Conservation (phyloP, 2,329 filamentous ascomycete genomes). For the Colletotrichum godetiae region DNA sequence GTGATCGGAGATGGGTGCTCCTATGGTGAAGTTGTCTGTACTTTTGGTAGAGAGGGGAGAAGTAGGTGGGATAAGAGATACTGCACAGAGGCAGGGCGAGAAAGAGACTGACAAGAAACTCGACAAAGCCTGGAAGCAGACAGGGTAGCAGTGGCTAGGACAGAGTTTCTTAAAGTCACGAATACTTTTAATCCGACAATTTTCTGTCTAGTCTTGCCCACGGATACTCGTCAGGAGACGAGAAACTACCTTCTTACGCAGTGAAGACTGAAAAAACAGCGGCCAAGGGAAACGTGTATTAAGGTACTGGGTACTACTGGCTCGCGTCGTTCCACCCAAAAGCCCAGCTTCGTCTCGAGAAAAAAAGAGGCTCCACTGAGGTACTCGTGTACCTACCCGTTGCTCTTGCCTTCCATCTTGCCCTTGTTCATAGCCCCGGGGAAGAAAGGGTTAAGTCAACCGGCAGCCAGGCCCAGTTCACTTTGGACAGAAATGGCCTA, state of each 20-base stretch:
- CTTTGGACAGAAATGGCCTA: neutral
- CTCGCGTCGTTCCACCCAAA: neutral
- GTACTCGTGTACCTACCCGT: neutral
- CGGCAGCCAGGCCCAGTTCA: neutral
- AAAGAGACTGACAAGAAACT: neutral
- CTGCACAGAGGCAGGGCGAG: neutral
- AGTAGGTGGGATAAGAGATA: neutral
- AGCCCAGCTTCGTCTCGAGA: neutral
- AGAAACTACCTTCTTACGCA: neutral
- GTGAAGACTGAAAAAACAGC: neutral
- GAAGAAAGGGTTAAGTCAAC: neutral
- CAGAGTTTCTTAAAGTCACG: neutral
- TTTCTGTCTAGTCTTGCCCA: neutral
- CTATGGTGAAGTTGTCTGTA: neutral
- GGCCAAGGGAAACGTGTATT: neutral
- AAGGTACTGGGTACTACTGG: neutral
- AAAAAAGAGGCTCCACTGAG: conserved; percentile 4
- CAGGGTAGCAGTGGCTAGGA: neutral
- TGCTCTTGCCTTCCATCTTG: neutral
- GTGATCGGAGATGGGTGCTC: neutral
- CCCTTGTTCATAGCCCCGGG: conserved; percentile 6
- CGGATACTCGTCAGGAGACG: neutral
- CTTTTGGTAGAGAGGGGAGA: neutral
- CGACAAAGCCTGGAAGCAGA: neutral
- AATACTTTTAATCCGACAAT: neutral